phyloP scores from a whole-genome alignment of 176 grass and related monocot species.

The Cenchrus americanus region DNA sequence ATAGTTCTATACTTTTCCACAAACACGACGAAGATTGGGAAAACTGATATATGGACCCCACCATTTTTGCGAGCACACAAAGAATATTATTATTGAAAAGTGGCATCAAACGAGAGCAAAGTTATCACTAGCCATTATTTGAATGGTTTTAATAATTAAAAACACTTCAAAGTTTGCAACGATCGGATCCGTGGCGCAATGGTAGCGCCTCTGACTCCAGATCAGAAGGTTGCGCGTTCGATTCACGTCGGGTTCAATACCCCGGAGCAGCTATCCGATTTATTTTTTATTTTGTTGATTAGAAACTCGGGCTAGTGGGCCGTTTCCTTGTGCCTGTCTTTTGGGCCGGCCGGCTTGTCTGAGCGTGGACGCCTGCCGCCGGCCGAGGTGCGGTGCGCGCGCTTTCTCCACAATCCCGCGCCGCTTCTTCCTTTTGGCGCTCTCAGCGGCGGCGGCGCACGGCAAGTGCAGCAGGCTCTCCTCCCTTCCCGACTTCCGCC shows the following conservation, averaged over 20 bases:
- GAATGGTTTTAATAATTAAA: no score
- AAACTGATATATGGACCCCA: no score
- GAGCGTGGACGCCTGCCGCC: no score
- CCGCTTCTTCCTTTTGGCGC: neutral
- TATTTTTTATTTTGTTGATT: neutral
- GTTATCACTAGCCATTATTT: no score
- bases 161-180: no score
- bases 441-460: neutral
- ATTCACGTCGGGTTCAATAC: slow-evolving; percentile 92
- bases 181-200: slow-evolving; percentile 86
- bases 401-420: neutral
- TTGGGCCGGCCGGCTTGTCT: neutral
- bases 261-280: neutral
- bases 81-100: no score
- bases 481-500: neutral
- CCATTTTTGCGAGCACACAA: no score
- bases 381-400: neutral
- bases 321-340: neutral
- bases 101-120: no score
- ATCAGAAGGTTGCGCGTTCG: slow-evolving; percentile 99
- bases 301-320: neutral
- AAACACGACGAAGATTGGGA: no score
- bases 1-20: no score
- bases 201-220: slow-evolving; percentile 99
- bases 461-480: neutral